phyloP scores from a whole-genome alignment of 805 yeast genomes.

The Cyberlindnera galapagoensis region DNA sequence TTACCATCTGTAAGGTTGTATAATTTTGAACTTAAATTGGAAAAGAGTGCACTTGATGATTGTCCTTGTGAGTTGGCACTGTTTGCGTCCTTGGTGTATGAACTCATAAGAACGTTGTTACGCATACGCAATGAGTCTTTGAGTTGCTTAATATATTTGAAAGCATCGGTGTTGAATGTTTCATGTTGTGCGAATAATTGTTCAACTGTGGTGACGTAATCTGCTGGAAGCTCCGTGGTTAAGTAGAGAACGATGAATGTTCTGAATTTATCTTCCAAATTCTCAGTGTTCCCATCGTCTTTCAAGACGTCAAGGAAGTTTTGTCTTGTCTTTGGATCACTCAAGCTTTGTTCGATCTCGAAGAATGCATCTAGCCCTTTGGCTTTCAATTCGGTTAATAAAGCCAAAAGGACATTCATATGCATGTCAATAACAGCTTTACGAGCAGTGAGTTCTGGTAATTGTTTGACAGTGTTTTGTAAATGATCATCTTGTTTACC shows the following conservation, averaged over 20 bases:
- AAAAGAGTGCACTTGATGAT: slow-evolving; percentile 50
- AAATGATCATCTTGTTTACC: slow-evolving; percentile 46
- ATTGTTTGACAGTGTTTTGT: slow-evolving; percentile 79
- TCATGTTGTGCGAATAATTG: slow-evolving; percentile 46
- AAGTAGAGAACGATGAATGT: slow-evolving; percentile 78
- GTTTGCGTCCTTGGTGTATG: slow-evolving; percentile 24
- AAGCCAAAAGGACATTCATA: slow-evolving; percentile 86
- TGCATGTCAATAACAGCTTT: slow-evolving; percentile 91
- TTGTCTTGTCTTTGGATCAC: slow-evolving; percentile 45
- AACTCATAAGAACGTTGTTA: slow-evolving; percentile 30
- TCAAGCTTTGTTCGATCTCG: slow-evolving; percentile 84
- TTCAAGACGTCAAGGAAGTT: slow-evolving; percentile 56
- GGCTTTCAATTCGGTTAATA: slow-evolving; percentile 78
- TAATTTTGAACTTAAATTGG: slow-evolving; percentile 67
- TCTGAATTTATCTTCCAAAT: slow-evolving; percentile 79
- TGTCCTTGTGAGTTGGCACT: slow-evolving; percentile 23
- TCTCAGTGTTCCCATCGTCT: slow-evolving; percentile 43
- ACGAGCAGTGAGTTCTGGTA: slow-evolving; percentile 88
- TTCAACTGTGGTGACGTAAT: slow-evolving; percentile 56
- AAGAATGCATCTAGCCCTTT: slow-evolving; percentile 85
- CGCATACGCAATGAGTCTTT: slow-evolving; percentile 67
- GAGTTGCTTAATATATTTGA: slow-evolving; percentile 69
- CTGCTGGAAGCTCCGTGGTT: slow-evolving; percentile 41
- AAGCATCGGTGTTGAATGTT: slow-evolving; percentile 54
- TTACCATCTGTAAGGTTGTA: slow-evolving; percentile 80